Conservation (phyloP, 352 stramenopile genomes). For the Albugo candida region DNA sequence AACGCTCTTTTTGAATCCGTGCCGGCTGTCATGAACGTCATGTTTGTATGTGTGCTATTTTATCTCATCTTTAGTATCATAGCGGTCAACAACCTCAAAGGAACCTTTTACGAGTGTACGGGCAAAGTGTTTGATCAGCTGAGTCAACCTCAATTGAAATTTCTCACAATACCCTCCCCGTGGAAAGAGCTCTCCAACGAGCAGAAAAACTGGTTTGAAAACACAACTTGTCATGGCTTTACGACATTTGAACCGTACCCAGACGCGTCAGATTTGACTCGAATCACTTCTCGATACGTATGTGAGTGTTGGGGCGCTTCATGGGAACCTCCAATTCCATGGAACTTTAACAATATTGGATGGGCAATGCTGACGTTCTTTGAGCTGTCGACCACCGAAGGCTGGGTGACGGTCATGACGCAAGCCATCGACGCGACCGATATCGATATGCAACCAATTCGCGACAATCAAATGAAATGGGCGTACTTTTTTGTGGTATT, state of each 20-base stretch:
- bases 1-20: slow-evolving; percentile 81
- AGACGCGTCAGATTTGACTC: not conserved
- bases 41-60: slow-evolving; percentile 83
- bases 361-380: slow-evolving; percentile 74
- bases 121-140: slow-evolving; percentile 33
- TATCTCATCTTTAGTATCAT: slow-evolving; percentile 93
- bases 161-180: slow-evolving; percentile 18
- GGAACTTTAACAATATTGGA: slow-evolving; percentile 77
- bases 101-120: slow-evolving; percentile 63
- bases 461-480: slow-evolving; percentile 64
- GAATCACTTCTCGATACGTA: slow-evolving; percentile 45
- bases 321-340: slow-evolving; percentile 23
- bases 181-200: slow-evolving; percentile 17
- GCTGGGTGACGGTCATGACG: slow-evolving; percentile 86
- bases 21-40: slow-evolving; percentile 75
- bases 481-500: slow-evolving; percentile 79
- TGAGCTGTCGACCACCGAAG: slow-evolving; percentile 86
- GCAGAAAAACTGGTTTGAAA: slow-evolving; percentile 30
- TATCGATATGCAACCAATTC: slow-evolving; percentile 83
- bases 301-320: slow-evolving; percentile 36
- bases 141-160: slow-evolving; percentile 15
- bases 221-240: slow-evolving; percentile 24
- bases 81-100: slow-evolving; percentile 87
- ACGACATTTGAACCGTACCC: too few species aligned
- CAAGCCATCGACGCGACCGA: slow-evolving; percentile 69